Base-by-base conservation (phyloP, 108 stramenopile species). In the Mediolabrus comicus region DNA sequence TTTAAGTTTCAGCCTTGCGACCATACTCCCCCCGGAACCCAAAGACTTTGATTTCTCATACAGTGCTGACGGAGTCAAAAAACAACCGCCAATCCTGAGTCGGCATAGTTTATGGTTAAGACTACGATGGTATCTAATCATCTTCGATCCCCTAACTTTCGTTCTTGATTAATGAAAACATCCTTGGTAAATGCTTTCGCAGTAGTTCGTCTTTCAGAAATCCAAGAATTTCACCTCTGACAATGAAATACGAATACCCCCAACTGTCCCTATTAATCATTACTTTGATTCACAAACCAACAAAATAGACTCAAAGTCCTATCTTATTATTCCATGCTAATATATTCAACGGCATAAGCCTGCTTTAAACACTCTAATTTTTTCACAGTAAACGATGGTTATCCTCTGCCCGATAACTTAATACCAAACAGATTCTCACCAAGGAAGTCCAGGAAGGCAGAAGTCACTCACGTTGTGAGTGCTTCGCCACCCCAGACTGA, bases 71-170 rank as follows among this genome's bases (percentile, higher is more conserved):
- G 84, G 85, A 83, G 90, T 86, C 93, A 76, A 82, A 80, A 84
- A 86, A 77, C 73, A 87, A 77, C 91, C 87, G 77, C 90, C 90
- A 94, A 94, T 97, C 92, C 88, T 87, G 84, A 93, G 92, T 95
- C 94, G 96, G 96, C 96, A 97, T 97, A 92, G 97, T 96, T 95
- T 97, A 97, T 96, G 95, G 97, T 97, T 93, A 94, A 97, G 95
- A 95, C 95, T 97, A 96, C 95, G 97, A 97, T 93, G 97, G 97
- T 95, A 97, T 97, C 95, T 97, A 92, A 96, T 96, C 97, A 94
- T 97, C 97, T 97, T 97, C 92, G 94, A 95, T 95, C 95, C 92
- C 97, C 92, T 92, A 91, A 94, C 90, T 94, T 95, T 97, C 94
- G 96, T 94, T 97, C 94, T 97, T 97, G 94, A 97, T 97, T 95